phyloP scores from a whole-genome alignment of 1,139 yeast species.

The Suhomyces atakaporum region DNA sequence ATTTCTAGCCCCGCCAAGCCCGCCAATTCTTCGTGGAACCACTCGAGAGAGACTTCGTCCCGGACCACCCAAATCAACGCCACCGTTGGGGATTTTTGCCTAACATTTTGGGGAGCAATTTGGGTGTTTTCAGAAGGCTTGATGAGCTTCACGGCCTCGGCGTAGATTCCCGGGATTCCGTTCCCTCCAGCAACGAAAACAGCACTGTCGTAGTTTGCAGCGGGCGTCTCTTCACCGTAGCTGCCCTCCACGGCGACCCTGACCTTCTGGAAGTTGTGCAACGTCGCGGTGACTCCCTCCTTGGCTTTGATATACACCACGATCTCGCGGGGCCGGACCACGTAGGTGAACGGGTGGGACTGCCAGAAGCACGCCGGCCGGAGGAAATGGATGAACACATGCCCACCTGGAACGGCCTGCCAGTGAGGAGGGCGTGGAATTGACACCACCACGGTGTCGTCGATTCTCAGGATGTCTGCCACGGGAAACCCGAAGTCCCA shows the following conservation, averaged over 20 bases:
- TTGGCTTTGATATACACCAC: constrained; percentile 47
- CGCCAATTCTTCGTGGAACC: constrained; percentile 24
- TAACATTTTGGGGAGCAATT: too few species aligned
- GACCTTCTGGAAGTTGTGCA: constrained; percentile 27
- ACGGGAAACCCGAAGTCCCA: constrained; percentile 40
- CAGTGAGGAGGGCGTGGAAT: constrained; percentile 46
- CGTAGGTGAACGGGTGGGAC: constrained; percentile 70
- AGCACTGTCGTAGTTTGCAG: constrained; percentile 21
- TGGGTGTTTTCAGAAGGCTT: too few species aligned
- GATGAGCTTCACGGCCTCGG: constrained; percentile 21
- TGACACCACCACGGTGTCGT: constrained; percentile 42
- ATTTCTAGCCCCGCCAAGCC: constrained; percentile 17
- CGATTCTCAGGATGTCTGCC: constrained; percentile 35
- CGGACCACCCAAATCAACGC: constrained; percentile 25
- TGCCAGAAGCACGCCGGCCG: constrained; percentile 63
- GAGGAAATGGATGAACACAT: constrained; percentile 58
- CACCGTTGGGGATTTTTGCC: constrained; percentile 8
- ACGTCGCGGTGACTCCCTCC: constrained; percentile 42
- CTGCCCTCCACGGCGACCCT: constrained; percentile 29
- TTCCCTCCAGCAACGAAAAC: constrained; percentile 32
- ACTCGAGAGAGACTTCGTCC: constrained; percentile 20
- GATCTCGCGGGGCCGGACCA: constrained; percentile 31
- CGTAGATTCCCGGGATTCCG: constrained; percentile 29
- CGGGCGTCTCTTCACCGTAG: constrained; percentile 25
- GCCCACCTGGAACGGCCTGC: constrained; percentile 61